Conservation (phyloP, 805 yeast genomes). For the Saccharomycopsis sp. region DNA sequence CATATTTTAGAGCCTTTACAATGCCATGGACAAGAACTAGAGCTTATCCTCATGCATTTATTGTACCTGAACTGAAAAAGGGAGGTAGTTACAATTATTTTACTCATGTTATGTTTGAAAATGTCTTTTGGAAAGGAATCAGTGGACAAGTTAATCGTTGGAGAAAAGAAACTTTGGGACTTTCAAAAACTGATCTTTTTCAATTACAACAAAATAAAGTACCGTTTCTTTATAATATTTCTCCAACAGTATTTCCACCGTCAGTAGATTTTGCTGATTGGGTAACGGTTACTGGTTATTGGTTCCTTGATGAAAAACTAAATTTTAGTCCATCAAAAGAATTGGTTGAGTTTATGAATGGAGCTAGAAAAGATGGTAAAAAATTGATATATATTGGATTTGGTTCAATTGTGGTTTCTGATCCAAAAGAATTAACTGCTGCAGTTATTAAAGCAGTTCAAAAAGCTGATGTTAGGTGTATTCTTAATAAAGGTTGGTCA, state of each 20-base stretch:
- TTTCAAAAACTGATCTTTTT: slow-evolving; percentile 62
- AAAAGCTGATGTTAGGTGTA: slow-evolving; percentile 75
- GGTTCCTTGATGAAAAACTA: slow-evolving; percentile 71
- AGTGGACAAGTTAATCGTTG: slow-evolving; percentile 79
- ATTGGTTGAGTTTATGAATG: slow-evolving; percentile 45
- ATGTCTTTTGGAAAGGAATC: slow-evolving; percentile 87
- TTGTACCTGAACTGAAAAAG: slow-evolving; percentile 85
- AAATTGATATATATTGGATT: slow-evolving; percentile 87
- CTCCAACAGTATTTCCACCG: slow-evolving; percentile 85
- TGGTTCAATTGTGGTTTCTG: slow-evolving; percentile 86
- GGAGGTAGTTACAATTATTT: slow-evolving; percentile 90
- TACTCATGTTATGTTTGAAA: slow-evolving; percentile 90
- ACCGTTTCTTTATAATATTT: slow-evolving; percentile 83
- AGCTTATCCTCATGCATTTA: slow-evolving; percentile 93
- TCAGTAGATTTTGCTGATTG: slow-evolving; percentile 90
- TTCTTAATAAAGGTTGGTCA: slow-evolving; percentile 92
- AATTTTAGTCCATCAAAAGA: slow-evolving; percentile 51
- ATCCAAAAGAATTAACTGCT: slow-evolving; percentile 66
- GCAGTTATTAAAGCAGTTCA: slow-evolving; percentile 73
- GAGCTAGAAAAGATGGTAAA: slow-evolving; percentile 50
- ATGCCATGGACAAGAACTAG: slow-evolving; percentile 98
- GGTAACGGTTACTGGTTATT: slow-evolving; percentile 93
- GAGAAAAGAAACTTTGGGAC: slow-evolving; percentile 58
- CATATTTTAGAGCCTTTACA: slow-evolving; percentile 90
- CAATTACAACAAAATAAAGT: slow-evolving; percentile 65